A percentile compares a stretch with the other conserved stretches of the same genome.
phyloP scores from a whole-genome alignment of 768 basidiomycete genomes.

The Kwoniella sp. region DNA sequence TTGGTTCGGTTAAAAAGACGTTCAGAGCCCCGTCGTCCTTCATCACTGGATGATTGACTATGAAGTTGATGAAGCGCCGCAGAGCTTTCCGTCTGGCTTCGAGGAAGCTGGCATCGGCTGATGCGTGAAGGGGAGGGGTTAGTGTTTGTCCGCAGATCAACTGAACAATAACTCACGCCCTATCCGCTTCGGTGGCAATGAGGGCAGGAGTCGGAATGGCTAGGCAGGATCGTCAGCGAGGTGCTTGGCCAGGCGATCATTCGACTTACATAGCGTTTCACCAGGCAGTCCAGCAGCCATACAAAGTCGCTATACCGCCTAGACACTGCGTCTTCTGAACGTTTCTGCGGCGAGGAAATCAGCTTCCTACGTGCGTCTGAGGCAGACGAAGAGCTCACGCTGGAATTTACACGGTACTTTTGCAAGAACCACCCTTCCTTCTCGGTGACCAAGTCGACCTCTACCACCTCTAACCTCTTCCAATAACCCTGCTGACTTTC shows the following conservation, averaged over 20 bases:
- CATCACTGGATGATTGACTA: slow-evolving; percentile 88
- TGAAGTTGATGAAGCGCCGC: slow-evolving; percentile 69
- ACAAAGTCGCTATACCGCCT: slow-evolving; percentile 91
- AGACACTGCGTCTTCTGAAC: slow-evolving; percentile 67
- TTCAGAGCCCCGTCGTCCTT: slow-evolving; percentile 78
- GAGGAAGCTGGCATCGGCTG: slow-evolving; percentile 82
- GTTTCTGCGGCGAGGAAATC: slow-evolving; percentile 24
- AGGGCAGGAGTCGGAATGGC: slow-evolving; percentile 84
- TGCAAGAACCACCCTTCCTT: slow-evolving; percentile 90
- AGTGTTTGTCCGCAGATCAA: background rate
- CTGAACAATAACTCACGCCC: slow-evolving; percentile 61
- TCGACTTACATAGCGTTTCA: slow-evolving; percentile 61
- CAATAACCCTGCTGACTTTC: slow-evolving; percentile 71
- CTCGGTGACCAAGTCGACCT: slow-evolving; percentile 65
- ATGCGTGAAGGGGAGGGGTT: slow-evolving; percentile 4
- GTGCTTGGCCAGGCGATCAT: background rate
- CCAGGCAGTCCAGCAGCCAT: slow-evolving; percentile 80
- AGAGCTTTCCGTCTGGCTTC: slow-evolving; percentile 89
- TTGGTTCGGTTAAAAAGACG: slow-evolving; percentile 74
- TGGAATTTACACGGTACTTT: slow-evolving; percentile 74
- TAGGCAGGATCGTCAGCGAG: slow-evolving; percentile 10
- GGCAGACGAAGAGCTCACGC: slow-evolving; percentile 55
- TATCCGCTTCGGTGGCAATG: slow-evolving; percentile 85
- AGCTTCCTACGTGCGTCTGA: background rate
- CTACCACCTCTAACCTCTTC: slow-evolving; percentile 70